Evolutionary conservation across 495 filamentous ascomycete species (phyloP).

Genomic region (Podospora pseudocomata): DNA sequence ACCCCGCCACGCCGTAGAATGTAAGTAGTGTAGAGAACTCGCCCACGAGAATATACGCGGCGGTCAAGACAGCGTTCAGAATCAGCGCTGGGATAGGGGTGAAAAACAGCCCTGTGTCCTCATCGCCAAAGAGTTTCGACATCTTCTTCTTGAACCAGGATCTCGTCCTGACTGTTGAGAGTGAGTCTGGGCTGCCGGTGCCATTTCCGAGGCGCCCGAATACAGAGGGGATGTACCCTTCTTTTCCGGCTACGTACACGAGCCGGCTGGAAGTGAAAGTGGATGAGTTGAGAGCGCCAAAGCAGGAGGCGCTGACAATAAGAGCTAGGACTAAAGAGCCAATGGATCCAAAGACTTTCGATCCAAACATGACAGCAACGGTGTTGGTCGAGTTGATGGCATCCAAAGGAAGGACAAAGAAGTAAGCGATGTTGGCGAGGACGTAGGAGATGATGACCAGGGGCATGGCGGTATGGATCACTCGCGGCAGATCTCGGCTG

Average conservation of each 20-base stretch:
- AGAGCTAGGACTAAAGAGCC: conserved; percentile 85
- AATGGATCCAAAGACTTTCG: conserved; percentile 78
- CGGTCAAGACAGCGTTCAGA: conserved; percentile 70
- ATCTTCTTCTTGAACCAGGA: conserved; percentile 57
- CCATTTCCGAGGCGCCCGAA: conserved; percentile 79
- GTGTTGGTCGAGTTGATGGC: conserved; percentile 84
- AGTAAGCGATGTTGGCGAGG: conserved; percentile 87
- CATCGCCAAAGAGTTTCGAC: conserved; percentile 56
- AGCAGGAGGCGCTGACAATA: conserved; percentile 80
- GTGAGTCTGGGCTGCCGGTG: conserved; percentile 35
- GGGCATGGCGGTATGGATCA: conserved; percentile 96
- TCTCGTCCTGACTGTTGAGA: conserved; percentile 50
- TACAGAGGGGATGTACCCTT: conserved; percentile 83
- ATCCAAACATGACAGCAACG: conserved; percentile 89
- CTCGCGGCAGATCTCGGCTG: conserved; percentile 81
- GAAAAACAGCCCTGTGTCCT: conserved; percentile 64
- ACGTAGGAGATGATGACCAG: conserved; percentile 88
- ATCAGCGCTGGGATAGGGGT: conserved; percentile 88
- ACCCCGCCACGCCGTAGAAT: conserved; percentile 95
- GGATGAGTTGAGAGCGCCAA: conserved; percentile 91
- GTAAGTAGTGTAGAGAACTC: conserved; percentile 89
- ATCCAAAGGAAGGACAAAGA: conserved; percentile 82
- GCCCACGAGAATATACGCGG: conserved; percentile 75
- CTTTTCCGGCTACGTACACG: conserved; percentile 90
- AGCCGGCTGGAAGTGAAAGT: conserved; percentile 90